Evolutionary conservation across 2,329 filamentous ascomycete species (phyloP).

Genomic region (Pestalotiopsis sp.): DNA sequence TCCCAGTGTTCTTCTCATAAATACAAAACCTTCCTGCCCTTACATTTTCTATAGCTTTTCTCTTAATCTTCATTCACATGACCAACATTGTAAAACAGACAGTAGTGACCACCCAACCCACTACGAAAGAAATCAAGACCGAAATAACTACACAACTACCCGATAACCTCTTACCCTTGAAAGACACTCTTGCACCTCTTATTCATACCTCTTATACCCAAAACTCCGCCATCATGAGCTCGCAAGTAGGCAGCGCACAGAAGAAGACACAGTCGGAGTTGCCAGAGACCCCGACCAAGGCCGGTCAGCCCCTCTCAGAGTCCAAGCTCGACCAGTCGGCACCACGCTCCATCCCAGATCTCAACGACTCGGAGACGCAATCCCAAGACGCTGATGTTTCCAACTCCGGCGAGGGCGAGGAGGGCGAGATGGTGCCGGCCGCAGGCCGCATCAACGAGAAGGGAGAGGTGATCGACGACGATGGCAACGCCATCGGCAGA

Average conservation of each 20-base stretch:
- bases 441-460: slow-evolving; percentile 51
- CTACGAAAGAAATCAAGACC: slow-evolving; percentile 22
- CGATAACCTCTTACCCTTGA: slow-evolving; percentile 1
- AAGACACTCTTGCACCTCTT: slow-evolving; percentile 4
- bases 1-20: neutral
- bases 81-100: slow-evolving; percentile 16
- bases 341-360: slow-evolving; percentile 29
- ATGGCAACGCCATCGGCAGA: slow-evolving; percentile 49
- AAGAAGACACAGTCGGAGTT: slow-evolving; percentile 19
- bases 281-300: slow-evolving; percentile 1
- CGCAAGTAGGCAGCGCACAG: slow-evolving; percentile 19
- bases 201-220: neutral
- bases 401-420: slow-evolving; percentile 25
- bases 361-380: slow-evolving; percentile 22
- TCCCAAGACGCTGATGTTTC: slow-evolving; percentile 11
- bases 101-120: slow-evolving; percentile 19
- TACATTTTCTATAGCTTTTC: neutral
- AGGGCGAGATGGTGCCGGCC: slow-evolving; percentile 37
- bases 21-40: slow-evolving; percentile 10
- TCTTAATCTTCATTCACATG: slow-evolving; percentile 6
- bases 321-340: slow-evolving; percentile 21
- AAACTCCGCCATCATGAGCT: slow-evolving; percentile 12
- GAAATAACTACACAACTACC: slow-evolving; percentile 13
- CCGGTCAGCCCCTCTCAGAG: slow-evolving; percentile 16
- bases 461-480: slow-evolving; percentile 59